Evolutionary conservation across 2,329 filamentous ascomycete species (phyloP), one percentile per base, ranked within the genome.

Genomic region (Monilinia laxa): DNA sequence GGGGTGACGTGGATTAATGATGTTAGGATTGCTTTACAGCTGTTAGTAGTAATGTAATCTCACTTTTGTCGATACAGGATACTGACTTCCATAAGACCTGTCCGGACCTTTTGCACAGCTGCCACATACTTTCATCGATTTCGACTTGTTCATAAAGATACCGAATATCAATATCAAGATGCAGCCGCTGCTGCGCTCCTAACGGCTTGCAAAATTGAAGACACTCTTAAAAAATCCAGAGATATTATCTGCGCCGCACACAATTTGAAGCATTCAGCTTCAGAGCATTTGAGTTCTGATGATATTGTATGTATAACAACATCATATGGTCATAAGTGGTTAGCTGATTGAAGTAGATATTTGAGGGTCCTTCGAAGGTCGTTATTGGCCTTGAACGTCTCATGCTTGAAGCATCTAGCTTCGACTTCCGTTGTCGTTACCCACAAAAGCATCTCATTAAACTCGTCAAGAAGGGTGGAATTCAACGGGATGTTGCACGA

Each of bases 141-240:
- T 77, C 89, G 94, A 42, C 84, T 98, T 63, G 86, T 90, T 56
- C 93, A 96, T 75, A 85, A 88, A n/a, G 92, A 93, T 72, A 87
- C 83, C 71, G 93, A 96, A 74, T 97, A 96, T 78, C 91, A 90
- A 77, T 93, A 88, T 70, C 79, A 92, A 77, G 94, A 98, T 76
- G 93, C 92, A 1, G 92, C 94, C 0, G 86, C 95, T 9, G 92
- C 95, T 0, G 90, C 92, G 31, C 81, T 99, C 11, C 94, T 98
- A 75, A 91, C 93, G 3, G 93, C 93, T 2, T 98, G 94, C 82
- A 99, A 99, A 80, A 93, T 96, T 56, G 95, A 99, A 78, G 95
- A 99, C 78, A 99, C 95, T 0, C 85, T 97, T 71, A 99, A 99
- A 80, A 98, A 98, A 81, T 96, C 92, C 4, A 88, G 87, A 67